Percentiles rank a stretch among this genome's conserved stretches.
phyloP scores from a whole-genome alignment of 768 basidiomycete genomes.

The Leccinum boreale region DNA sequence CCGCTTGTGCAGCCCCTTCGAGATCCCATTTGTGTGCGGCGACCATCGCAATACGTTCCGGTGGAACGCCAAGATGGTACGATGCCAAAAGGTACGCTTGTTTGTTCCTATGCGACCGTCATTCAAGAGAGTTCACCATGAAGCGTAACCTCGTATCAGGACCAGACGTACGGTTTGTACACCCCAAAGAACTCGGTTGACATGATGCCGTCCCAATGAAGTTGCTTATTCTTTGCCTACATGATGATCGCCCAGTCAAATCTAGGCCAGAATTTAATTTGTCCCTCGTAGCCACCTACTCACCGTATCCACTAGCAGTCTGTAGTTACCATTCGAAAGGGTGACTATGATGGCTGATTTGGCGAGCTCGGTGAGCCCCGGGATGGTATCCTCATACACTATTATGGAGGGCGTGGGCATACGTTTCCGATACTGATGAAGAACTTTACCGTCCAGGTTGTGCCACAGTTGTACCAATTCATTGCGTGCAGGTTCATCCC shows the following conservation, averaged over 20 bases:
- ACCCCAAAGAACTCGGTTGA: constrained; percentile 57
- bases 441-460: constrained; percentile 43
- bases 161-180: constrained; percentile 59
- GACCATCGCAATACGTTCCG: constrained; percentile 58
- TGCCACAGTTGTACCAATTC: constrained; percentile 59
- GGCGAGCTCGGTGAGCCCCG: constrained; percentile 50
- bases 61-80: constrained; percentile 42
- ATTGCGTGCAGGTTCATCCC: constrained; percentile 42
- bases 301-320: constrained; percentile 61
- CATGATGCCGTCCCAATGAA: constrained; percentile 65
- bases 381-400: constrained; percentile 58
- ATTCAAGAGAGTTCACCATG: not conserved
- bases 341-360: constrained; percentile 47
- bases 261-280: not conserved
- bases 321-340: constrained; percentile 63
- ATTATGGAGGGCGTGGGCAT: not conserved
- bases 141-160: not conserved
- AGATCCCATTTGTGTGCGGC: constrained; percentile 62
- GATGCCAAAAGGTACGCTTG: constrained; percentile 48
- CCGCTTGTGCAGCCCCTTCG: constrained; percentile 46
- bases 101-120: constrained; percentile 32
- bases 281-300: not conserved
- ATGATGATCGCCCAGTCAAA: not conserved
- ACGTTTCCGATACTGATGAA: not conserved
- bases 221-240: constrained; percentile 57